These are phyloP conservation scores for Psilocybe sp. DNA, from an alignment of 768 basidiomycete species.

Conservation along the genomic window DNA sequence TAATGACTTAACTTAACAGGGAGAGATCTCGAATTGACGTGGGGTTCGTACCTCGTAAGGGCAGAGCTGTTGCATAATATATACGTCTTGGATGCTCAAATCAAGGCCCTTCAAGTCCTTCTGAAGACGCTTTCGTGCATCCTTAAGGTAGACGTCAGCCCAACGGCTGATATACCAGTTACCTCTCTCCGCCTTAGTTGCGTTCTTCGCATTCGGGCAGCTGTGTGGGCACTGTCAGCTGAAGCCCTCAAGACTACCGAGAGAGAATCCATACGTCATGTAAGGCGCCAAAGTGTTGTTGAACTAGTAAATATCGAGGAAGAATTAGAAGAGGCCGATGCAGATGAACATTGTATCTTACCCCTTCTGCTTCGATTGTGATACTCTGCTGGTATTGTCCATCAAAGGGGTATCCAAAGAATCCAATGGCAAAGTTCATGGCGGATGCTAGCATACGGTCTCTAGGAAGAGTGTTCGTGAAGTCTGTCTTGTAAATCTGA, in stretches of 20 bases:
- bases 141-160: constrained; percentile 68
- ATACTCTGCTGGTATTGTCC: constrained; percentile 75
- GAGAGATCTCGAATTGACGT: neutral
- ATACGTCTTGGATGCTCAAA: constrained; percentile 66
- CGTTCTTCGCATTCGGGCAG: constrained; percentile 59
- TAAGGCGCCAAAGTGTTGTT: constrained; percentile 89
- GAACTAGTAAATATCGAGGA: constrained; percentile 39
- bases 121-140: constrained; percentile 61
- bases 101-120: constrained; percentile 57
- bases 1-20: neutral
- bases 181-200: constrained; percentile 54
- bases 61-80: constrained; percentile 78
- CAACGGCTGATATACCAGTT: constrained; percentile 58
- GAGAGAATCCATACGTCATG: constrained; percentile 46
- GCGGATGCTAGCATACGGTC: constrained; percentile 72
- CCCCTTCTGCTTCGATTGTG: constrained; percentile 63
- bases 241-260: neutral
- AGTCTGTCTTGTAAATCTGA: neutral
- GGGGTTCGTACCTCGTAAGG: constrained; percentile 65
- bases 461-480: constrained; percentile 28
- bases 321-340: constrained; percentile 9
- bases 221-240: neutral
- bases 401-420: constrained; percentile 74
- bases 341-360: constrained; percentile 15
- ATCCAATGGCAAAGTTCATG: constrained; percentile 67